These are phyloP conservation scores for Mycena alexandri DNA, from an alignment of 768 basidiomycete species.

Conservation along the genomic window DNA sequence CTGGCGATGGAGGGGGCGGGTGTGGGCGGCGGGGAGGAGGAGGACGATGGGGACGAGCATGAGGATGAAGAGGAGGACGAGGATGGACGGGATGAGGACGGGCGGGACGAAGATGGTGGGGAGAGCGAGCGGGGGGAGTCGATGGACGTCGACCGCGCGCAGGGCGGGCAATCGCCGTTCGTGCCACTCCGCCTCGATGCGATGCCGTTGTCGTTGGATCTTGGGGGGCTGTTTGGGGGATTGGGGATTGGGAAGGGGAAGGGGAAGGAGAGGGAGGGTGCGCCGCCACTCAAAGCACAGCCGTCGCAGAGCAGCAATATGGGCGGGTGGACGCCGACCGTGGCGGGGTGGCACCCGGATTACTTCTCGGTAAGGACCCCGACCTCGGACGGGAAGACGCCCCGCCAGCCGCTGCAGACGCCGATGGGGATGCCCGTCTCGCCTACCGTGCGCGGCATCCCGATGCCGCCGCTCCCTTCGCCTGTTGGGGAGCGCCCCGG, in stretches of 20 bases:
- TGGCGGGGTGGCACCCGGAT: slow-evolving; percentile 26
- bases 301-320: slow-evolving; percentile 16
- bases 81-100: slow-evolving; percentile 46
- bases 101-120: slow-evolving; percentile 36
- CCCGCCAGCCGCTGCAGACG: background rate
- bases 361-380: slow-evolving; percentile 42
- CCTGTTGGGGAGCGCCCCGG: slow-evolving; percentile 49
- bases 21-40: slow-evolving; percentile 47
- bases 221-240: slow-evolving; percentile 36
- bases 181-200: slow-evolving; percentile 47
- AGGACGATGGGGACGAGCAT: slow-evolving; percentile 49
- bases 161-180: slow-evolving; percentile 25
- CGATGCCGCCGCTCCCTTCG: slow-evolving; percentile 29
- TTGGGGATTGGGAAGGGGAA: background rate
- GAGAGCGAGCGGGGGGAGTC: slow-evolving; percentile 26
- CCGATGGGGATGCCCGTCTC: slow-evolving; percentile 20
- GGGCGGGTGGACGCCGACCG: slow-evolving; percentile 14
- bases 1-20: slow-evolving; percentile 56
- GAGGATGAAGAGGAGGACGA: slow-evolving; percentile 50
- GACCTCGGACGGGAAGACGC: slow-evolving; percentile 26
- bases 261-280: slow-evolving; percentile 40
- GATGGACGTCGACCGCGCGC: slow-evolving; percentile 28
- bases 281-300: slow-evolving; percentile 13
- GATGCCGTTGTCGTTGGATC: slow-evolving; percentile 50
- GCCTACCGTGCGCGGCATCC: slow-evolving; percentile 36